Evolutionary conservation across 106 monocot genomes (phyloP).

Genomic region (Dactylorhiza incarnata): DNA sequence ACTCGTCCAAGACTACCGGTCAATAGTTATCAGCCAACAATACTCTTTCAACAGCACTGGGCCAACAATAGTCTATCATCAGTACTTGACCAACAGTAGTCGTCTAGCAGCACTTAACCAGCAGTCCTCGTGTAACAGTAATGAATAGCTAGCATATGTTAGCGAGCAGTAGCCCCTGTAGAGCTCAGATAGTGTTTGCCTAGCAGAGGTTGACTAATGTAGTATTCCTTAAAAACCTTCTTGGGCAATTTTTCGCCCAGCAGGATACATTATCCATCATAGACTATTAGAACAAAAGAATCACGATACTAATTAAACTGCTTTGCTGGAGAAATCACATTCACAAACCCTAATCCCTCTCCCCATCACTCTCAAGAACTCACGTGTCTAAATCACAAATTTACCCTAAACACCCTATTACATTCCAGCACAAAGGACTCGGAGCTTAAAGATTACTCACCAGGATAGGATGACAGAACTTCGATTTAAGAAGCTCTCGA

Average conservation of each 20-base stretch:
- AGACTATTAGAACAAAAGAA: not conserved
- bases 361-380: not conserved
- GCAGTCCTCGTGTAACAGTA: no score
- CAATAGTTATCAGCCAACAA: no score
- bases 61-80: no score
- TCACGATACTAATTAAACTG: not conserved
- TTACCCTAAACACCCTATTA: not conserved
- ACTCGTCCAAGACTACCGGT: no score
- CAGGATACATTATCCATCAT: not conserved
- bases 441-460: constrained; percentile 18
- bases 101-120: no score
- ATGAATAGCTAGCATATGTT: no score
- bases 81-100: no score
- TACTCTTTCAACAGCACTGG: no score
- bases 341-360: not conserved
- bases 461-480: constrained; percentile 80
- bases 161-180: no score
- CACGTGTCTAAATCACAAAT: not conserved
- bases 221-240: no score
- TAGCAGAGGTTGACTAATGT: no score
- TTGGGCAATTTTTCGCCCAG: not conserved
- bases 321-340: not conserved
- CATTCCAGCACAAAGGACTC: not conserved
- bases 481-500: constrained; percentile 57
- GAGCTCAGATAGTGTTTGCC: no score